Percentiles rank a stretch among this genome's conserved stretches.
These are phyloP conservation scores for Colletotrichum sp. DNA, from an alignment of 2,329 filamentous ascomycete genomes.

Conservation along the genomic window DNA sequence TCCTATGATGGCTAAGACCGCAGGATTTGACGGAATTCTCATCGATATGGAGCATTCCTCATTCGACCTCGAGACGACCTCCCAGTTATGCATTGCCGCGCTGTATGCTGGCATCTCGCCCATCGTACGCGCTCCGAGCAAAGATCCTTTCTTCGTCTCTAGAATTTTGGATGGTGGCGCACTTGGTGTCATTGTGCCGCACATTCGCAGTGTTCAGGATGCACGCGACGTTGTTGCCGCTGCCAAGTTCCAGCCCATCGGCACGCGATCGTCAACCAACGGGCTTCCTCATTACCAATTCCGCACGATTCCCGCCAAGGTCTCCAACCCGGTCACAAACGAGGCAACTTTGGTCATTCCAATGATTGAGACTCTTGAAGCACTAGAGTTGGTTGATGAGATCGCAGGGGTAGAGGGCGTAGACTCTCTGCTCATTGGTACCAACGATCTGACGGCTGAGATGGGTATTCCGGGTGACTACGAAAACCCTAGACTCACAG, in stretches of 20 bases:
- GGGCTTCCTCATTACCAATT: constrained; percentile 41
- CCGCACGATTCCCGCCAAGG: constrained; percentile 33
- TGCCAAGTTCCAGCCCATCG: constrained; percentile 42
- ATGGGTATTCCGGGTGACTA: constrained; percentile 47
- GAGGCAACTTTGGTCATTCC: constrained; percentile 42
- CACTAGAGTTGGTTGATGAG: constrained; percentile 42
- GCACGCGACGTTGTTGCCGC: constrained; percentile 38
- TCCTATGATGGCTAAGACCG: constrained; percentile 42
- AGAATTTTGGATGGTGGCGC: constrained; percentile 45
- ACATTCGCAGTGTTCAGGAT: constrained; percentile 41
- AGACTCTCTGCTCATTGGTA: constrained; percentile 46
- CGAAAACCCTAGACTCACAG: constrained; percentile 32
- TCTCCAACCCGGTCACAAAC: constrained; percentile 39
- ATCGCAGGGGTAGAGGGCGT: constrained; percentile 42
- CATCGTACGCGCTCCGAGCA: constrained; percentile 44
- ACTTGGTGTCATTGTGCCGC: constrained; percentile 44
- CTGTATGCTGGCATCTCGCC: constrained; percentile 42
- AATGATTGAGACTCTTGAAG: constrained; percentile 46
- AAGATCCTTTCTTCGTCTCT: constrained; percentile 40
- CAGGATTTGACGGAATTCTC: constrained; percentile 45
- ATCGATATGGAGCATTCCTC: constrained; percentile 51
- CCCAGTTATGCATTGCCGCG: constrained; percentile 42
- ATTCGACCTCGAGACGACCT: constrained; percentile 37
- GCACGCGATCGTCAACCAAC: constrained; percentile 38
- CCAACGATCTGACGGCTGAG: constrained; percentile 48